These are phyloP conservation scores for Pyrus betulifolia DNA, from an alignment of 306 rosid genomes.

Conservation along the genomic window DNA sequence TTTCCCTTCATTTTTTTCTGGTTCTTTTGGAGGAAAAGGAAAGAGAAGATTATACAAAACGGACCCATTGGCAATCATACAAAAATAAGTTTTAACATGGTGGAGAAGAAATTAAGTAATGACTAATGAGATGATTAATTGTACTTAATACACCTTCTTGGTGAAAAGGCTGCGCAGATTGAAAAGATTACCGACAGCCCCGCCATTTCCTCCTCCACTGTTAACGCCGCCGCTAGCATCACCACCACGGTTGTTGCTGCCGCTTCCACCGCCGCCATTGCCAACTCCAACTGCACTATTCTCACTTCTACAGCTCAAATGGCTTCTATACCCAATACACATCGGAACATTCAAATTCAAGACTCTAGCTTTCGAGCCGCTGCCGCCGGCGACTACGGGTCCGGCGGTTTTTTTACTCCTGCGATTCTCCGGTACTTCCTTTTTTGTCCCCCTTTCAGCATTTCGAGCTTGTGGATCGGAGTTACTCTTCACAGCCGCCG, in stretches of 20 bases:
- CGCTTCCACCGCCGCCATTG: background rate
- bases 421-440: constrained; percentile 30
- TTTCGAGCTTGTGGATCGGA: constrained; percentile 17
- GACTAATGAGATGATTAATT: constrained; percentile 34
- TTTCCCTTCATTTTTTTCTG: background rate
- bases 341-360: constrained; percentile 78
- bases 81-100: background rate
- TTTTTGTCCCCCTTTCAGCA: constrained; percentile 28
- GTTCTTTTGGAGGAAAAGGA: background rate
- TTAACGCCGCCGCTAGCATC: constrained; percentile 4
- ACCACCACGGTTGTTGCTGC: background rate
- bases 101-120: constrained; percentile 17
- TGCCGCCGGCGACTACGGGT: background rate
- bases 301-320: constrained; percentile 65
- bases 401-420: constrained; percentile 27
- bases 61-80: background rate
- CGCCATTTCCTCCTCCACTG: constrained; percentile 19
- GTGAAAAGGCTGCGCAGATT: constrained; percentile 71
- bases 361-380: constrained; percentile 37
- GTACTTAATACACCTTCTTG: constrained; percentile 50
- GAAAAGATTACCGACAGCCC: constrained; percentile 55
- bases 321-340: constrained; percentile 65
- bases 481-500: constrained; percentile 14
- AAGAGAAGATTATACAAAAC: background rate
- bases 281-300: constrained; percentile 24